These are phyloP conservation scores for Malassezia japonica DNA, from an alignment of 1,284 basidiomycete genomes.

Conservation along the genomic window DNA sequence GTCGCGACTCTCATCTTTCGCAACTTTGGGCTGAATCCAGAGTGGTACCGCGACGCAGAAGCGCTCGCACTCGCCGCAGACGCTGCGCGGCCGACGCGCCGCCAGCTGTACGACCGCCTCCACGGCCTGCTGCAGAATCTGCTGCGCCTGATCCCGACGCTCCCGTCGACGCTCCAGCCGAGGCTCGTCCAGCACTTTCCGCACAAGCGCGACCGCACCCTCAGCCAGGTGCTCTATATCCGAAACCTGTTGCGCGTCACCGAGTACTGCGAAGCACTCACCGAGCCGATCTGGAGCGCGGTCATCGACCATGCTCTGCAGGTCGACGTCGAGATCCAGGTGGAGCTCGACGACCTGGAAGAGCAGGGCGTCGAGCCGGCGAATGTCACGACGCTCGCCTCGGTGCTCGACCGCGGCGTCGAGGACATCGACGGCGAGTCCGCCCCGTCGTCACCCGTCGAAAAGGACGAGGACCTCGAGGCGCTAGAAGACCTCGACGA, in stretches of 20 bases:
- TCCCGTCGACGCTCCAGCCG: constrained; percentile 58
- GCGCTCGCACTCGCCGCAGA: constrained; percentile 4
- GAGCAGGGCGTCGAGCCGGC: constrained; percentile 36
- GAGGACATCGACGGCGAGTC: constrained; percentile 53
- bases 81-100: constrained; percentile 54
- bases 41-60: constrained; percentile 20
- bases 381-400: constrained; percentile 28
- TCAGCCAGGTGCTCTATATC: constrained; percentile 78
- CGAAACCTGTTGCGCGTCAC: constrained; percentile 77
- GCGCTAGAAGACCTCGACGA: constrained; percentile 54
- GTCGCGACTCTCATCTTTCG: constrained; percentile 51
- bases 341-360: constrained; percentile 84
- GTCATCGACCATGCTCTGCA: constrained; percentile 85
- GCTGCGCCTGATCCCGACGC: constrained; percentile 63
- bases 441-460: constrained; percentile 14
- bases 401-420: constrained; percentile 51
- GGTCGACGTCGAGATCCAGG: constrained; percentile 95
- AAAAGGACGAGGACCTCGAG: constrained; percentile 23
- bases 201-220: constrained; percentile 76
- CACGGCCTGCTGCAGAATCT: constrained; percentile 77
- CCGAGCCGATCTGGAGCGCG: constrained; percentile 70
- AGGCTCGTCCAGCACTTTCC: constrained; percentile 77
- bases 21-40: constrained; percentile 10
- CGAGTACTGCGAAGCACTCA: constrained; percentile 79
- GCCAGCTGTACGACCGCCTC: constrained; percentile 73